Conservation (phyloP, 2,329 filamentous ascomycete species). For the Celoporthe dispersa region DNA sequence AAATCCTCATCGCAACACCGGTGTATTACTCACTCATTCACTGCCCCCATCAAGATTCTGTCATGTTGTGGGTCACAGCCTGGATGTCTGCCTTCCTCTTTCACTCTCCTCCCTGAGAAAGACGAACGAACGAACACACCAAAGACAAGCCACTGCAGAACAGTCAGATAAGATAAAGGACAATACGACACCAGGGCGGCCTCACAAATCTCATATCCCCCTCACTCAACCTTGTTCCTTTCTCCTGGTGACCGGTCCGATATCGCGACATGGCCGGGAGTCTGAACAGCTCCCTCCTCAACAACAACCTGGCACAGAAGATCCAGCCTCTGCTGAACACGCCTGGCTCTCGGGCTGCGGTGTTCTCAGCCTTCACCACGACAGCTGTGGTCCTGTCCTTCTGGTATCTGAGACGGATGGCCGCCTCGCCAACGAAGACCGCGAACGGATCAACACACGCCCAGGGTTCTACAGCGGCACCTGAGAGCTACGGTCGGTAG, state of each 20-base stretch:
- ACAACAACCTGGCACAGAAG: slow-evolving; percentile 17
- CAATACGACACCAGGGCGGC: not conserved
- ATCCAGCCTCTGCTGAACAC: slow-evolving; percentile 14
- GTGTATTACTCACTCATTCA: slow-evolving; percentile 9
- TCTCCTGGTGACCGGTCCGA: not conserved
- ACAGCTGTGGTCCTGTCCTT: slow-evolving; percentile 18
- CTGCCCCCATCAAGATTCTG: slow-evolving; percentile 13
- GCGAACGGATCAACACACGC: slow-evolving; percentile 7
- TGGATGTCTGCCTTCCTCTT: slow-evolving; percentile 26
- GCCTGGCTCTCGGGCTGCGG: slow-evolving; percentile 6
- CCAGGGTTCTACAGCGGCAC: not conserved
- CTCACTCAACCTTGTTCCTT: not conserved
- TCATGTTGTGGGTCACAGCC: slow-evolving; percentile 30
- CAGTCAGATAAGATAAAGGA: slow-evolving; percentile 2
- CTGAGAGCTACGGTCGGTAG: slow-evolving; percentile 20
- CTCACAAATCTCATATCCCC: slow-evolving; percentile 3
- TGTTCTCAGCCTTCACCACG: slow-evolving; percentile 13
- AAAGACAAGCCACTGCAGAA: slow-evolving; percentile 8
- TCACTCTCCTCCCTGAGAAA: slow-evolving; percentile 23
- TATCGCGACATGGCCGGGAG: slow-evolving; percentile 23
- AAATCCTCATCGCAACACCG: slow-evolving; percentile 9
- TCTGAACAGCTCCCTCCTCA: slow-evolving; percentile 12
- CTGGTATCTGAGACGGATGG: slow-evolving; percentile 27
- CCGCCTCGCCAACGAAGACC: slow-evolving; percentile 2
- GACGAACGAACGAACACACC: slow-evolving; percentile 1